Conservation (phyloP, 1,284 basidiomycete genomes). For the Tilletia walkeri region DNA sequence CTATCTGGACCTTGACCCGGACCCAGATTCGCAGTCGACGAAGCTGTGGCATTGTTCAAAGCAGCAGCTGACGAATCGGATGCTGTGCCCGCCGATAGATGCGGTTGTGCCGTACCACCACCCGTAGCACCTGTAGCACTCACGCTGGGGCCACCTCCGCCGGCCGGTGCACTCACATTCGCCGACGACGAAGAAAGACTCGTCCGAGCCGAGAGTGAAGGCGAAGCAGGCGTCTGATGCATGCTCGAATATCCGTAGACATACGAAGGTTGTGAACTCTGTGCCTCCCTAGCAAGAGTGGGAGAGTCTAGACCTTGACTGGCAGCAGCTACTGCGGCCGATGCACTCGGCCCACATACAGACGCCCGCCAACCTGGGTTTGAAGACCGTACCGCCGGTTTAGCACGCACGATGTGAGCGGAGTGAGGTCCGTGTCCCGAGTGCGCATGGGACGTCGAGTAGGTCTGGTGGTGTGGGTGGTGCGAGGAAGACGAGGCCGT, state of each 20-base stretch:
- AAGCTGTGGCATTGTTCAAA: no score
- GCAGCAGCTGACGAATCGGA: slow-evolving; percentile 1
- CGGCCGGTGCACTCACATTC: neutral
- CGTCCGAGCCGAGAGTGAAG: slow-evolving; percentile 1
- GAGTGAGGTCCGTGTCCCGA: slow-evolving; percentile 2
- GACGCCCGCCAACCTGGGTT: slow-evolving; percentile 12
- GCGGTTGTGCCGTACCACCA: neutral
- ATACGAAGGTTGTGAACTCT: neutral
- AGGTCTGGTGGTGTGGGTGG: neutral
- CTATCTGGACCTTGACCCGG: no score
- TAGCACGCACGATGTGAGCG: slow-evolving; percentile 13
- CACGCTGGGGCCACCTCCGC: neutral
- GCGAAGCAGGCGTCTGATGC: neutral
- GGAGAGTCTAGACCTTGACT: neutral
- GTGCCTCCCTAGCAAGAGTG: neutral
- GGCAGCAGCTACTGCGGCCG: neutral
- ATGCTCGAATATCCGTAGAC: slow-evolving; percentile 9
- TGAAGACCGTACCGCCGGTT: slow-evolving; percentile 11
- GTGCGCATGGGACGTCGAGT: neutral
- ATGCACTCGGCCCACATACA: slow-evolving; percentile 1
- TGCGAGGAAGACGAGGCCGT: neutral
- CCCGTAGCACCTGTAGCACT: no score
- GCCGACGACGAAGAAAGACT: neutral
- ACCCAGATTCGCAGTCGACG: no score
- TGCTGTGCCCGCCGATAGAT: neutral